Conservation (phyloP, 352 stramenopile genomes). For the Phytophthora podocarpi region DNA sequence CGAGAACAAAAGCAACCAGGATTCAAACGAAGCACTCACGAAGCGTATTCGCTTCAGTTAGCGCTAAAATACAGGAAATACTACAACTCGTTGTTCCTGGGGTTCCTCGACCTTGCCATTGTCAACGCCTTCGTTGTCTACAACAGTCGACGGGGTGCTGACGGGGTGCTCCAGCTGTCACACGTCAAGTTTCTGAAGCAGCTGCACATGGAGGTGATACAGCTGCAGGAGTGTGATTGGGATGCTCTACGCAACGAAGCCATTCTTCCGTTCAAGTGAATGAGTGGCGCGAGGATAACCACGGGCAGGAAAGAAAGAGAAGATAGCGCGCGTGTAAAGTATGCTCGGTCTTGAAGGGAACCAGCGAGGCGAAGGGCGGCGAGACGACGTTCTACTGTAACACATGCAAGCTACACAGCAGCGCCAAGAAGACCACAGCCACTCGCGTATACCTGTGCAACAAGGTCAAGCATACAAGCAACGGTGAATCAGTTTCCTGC, state of each 20-base stretch:
- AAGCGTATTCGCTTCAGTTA: background rate
- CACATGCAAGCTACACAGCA: background rate
- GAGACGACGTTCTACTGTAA: conserved; percentile 8
- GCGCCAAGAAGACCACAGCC: background rate
- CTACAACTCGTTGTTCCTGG: too few species aligned
- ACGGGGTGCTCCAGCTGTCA: background rate
- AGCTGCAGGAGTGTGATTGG: conserved; percentile 3
- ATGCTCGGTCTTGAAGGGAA: background rate
- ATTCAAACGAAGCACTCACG: background rate
- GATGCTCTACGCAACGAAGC: background rate
- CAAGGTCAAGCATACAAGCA: conserved; percentile 1
- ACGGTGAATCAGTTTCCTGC: background rate
- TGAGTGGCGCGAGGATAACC: background rate
- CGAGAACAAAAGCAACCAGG: background rate
- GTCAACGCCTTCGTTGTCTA: background rate
- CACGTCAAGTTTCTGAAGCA: conserved; percentile 9
- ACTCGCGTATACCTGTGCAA: conserved; percentile 1
- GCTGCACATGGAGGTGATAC: background rate
- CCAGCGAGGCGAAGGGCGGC: background rate
- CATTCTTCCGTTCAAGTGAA: background rate
- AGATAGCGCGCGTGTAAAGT: conserved; percentile 3
- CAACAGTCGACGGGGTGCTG: background rate
- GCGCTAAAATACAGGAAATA: background rate
- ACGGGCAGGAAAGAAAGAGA: conserved; percentile 5
- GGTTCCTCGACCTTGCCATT: conserved; percentile 1